Base-by-base conservation (phyloP, 306 rosid species). In the Vigna nakashimae region DNA sequence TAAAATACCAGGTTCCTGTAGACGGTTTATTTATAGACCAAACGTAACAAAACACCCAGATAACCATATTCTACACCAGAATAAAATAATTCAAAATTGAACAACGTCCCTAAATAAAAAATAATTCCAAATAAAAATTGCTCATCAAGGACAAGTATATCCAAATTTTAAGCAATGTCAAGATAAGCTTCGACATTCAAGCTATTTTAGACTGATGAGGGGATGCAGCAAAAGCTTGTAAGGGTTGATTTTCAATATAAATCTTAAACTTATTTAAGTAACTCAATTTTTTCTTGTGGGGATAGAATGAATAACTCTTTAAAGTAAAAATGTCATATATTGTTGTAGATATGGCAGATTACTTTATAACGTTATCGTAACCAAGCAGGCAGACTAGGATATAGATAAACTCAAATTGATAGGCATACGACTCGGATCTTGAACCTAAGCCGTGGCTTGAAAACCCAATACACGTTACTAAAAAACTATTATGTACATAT, bases 391-490 rank as follows among this genome's bases (percentile, higher is more conserved):
- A 65, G 55, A 24, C 28, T 42, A 42, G 51, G 46, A 26, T 52
- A 32, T 3, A 36, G 16, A 66, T 46, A 6, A 20, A 50, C 71
- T 34, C 64, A 81, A 74, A 79, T 18, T 15, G 45, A 64, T 24
- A 14, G 53, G 52, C 73, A 46, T 36, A 51, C 48, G 16, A 12
- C 60, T 59, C 45, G 45, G 65, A 42, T 68, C 59, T 58, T 67
- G 65, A 74, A 74, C 63, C 49, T 49, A 57, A 57, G 50, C 40
- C 43, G n/a, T n/a, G 18, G 28, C 46, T 30, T 57, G 69, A 78
- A 69, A 78, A 30, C 52, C 70, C 14, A 48, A 46, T 43, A 68
- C 2, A 49, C 5, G 49, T 46, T 18, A 18, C n/a, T 30, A 2
- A 6, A 4, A 76, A 12, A 20, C 42, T 48, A 65, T 26, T 32